phyloP scores from a whole-genome alignment of 129 eudicot genomes.

The Pulicaria dysenterica region DNA sequence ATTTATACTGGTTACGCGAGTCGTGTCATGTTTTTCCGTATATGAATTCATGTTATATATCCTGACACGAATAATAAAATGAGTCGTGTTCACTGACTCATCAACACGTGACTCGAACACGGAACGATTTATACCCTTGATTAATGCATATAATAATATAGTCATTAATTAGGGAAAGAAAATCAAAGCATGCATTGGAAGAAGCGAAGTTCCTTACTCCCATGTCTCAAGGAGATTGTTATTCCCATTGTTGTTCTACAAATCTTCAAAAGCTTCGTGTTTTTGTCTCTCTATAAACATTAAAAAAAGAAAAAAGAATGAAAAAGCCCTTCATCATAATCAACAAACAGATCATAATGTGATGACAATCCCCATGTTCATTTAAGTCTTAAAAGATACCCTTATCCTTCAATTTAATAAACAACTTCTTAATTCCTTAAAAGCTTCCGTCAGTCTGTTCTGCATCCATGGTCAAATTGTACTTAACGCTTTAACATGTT shows the following conservation, averaged over 20 bases:
- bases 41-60: too few relatives aligned
- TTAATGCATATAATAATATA: background rate
- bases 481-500: conserved; percentile 20
- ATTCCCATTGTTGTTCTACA: conserved; percentile 43
- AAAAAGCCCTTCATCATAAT: conserved; percentile 22
- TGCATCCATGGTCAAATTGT: conserved; percentile 22
- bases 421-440: conserved; percentile 28
- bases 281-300: conserved; percentile 37
- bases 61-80: too few relatives aligned
- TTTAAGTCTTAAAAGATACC: conserved; percentile 38
- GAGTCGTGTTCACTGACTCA: too few relatives aligned
- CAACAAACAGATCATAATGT: conserved; percentile 39
- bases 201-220: conserved; percentile 57
- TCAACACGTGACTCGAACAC: too few relatives aligned
- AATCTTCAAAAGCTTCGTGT: conserved; percentile 28
- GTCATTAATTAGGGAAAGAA: conserved; percentile 18
- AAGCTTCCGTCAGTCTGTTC: conserved; percentile 32
- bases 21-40: too few relatives aligned
- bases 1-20: too few relatives aligned
- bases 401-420: conserved; percentile 35
- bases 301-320: background rate
- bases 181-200: conserved; percentile 47
- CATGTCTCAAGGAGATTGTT: conserved; percentile 69
- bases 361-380: conserved; percentile 48
- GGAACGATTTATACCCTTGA: too few relatives aligned